A percentile compares a stretch with the other conserved stretches of the same genome.
Conservation (phyloP, 345 rosid genomes). For the Physaria fendleri region DNA sequence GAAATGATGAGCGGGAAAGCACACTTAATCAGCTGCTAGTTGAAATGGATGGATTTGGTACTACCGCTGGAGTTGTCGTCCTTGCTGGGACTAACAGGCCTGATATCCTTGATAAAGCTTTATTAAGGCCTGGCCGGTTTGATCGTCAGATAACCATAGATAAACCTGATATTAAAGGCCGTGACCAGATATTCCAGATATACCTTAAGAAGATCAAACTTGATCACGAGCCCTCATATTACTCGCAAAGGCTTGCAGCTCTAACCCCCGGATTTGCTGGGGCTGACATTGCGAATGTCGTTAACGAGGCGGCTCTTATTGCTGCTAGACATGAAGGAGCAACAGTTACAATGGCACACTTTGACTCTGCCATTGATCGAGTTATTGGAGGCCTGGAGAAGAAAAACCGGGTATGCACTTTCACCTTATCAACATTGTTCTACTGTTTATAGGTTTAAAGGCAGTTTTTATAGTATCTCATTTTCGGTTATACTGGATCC, state of each 20-base stretch:
- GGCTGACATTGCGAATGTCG: conserved; percentile 93
- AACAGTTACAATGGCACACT: conserved; percentile 69
- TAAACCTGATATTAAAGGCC: conserved; percentile 90
- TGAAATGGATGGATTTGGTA: conserved; percentile 98
- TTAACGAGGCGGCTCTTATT: conserved; percentile 92
- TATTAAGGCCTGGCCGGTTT: conserved; percentile 84
- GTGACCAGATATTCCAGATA: conserved; percentile 79
- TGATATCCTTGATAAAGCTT: conserved; percentile 86
- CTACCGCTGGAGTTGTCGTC: conserved; percentile 87
- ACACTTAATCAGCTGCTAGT: conserved; percentile 88
- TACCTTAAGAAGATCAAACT: conserved; percentile 82
- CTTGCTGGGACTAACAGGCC: conserved; percentile 97
- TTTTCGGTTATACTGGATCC: not conserved
- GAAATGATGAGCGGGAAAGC: conserved; percentile 95
- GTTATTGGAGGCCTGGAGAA: conserved; percentile 96
- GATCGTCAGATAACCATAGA: conserved; percentile 91
- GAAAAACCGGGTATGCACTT: conserved; percentile 66
- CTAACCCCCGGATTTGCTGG: conserved; percentile 98
- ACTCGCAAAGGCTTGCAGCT: conserved; percentile 84
- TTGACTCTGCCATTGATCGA: conserved; percentile 91
- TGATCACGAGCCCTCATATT: conserved; percentile 69
- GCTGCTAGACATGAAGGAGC: conserved; percentile 69
- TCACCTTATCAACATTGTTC: not conserved
- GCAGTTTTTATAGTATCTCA: not conserved
- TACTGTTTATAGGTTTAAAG: not conserved